Base-by-base conservation (phyloP, 2,329 filamentous ascomycete species). In the Cercospora janseana region DNA sequence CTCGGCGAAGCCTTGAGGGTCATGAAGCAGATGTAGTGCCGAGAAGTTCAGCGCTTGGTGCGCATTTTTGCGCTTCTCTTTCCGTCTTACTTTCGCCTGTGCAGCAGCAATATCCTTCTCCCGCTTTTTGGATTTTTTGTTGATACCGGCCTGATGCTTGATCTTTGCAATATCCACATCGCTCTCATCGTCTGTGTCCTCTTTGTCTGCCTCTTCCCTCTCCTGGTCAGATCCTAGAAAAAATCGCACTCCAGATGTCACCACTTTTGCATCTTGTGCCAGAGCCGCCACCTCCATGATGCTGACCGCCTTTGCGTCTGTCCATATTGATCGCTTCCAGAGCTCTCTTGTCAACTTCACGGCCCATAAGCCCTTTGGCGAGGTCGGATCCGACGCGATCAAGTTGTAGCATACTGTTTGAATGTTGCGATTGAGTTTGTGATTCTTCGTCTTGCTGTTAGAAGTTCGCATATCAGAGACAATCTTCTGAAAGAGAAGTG, bases 311-410 rank as follows among this genome's bases (percentile, higher is more conserved):
- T 91, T 93, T 2, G 90, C 82, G 63, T 98, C 93, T 7, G 87
- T 89, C 93, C 93, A 98, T 57, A 97, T 85, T 62, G 96, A 91
- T 38, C 92, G 81, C 72, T 91, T 95, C 93, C 93, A 98, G 65
- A 98, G 76, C 73, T 98, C 93, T 55, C 92, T 81, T 3, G 91
- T 95, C 57, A 98, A 80, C 70, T 96, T 96, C 54, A 96, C 89
- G 3, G 93, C 90, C 93, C 93, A 98, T 42, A 98, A 78, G 3
- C 87, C 89, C 64, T 95, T 93, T 1, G 88, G 79, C 0, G 90
- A 94, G 6, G 86, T 78, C 32, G 87, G 83, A 68, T 98, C 92
- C 3, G 87, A 87, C 12, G 88, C 88, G 35, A 97, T 81, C 18
- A 97, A 78, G 69, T 95, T 95, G 75, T 89, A 95, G 21, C 97